Conservation (phyloP, 257 asterid species). For the Fraxinus cuspidata region DNA sequence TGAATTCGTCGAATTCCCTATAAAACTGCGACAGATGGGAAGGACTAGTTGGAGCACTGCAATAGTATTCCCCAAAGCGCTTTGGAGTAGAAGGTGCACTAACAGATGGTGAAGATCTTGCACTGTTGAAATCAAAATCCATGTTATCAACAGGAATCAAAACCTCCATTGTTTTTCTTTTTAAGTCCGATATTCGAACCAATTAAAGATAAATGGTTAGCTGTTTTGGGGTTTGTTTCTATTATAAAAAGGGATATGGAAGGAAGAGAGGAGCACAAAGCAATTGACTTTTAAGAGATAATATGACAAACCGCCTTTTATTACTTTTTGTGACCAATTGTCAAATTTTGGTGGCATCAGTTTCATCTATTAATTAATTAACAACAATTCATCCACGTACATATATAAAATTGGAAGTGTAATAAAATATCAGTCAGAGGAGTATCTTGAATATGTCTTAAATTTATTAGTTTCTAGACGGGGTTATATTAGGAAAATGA, state of each 20-base stretch:
- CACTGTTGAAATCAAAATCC: constrained; percentile 56
- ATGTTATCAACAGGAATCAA: constrained; percentile 29
- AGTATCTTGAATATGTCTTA: constrained; percentile 27
- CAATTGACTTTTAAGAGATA: constrained; percentile 18
- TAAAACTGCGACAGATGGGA: constrained; percentile 50
- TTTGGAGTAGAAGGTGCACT: constrained; percentile 46
- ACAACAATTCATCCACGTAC: neutral
- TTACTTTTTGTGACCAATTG: constrained; percentile 32
- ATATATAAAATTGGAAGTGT: neutral
- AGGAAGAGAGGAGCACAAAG: constrained; percentile 15
- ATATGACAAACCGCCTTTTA: constrained; percentile 44
- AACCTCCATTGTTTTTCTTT: constrained; percentile 47
- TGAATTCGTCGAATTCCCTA: constrained; percentile 38
- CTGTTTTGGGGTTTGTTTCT: neutral
- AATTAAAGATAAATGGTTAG: neutral
- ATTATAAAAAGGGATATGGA: neutral
- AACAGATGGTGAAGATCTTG: constrained; percentile 42
- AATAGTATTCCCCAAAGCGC: constrained; percentile 47
- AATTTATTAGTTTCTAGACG: constrained; percentile 28
- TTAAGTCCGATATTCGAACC: neutral
- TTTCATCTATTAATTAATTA: neutral
- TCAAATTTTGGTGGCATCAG: constrained; percentile 18
- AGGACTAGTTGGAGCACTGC: constrained; percentile 80
- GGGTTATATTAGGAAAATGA: neutral
- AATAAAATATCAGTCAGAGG: constrained; percentile 24